Evolutionary conservation across 2,329 filamentous ascomycete genomes (phyloP).

Genomic region (Alternaria incomplexa): DNA sequence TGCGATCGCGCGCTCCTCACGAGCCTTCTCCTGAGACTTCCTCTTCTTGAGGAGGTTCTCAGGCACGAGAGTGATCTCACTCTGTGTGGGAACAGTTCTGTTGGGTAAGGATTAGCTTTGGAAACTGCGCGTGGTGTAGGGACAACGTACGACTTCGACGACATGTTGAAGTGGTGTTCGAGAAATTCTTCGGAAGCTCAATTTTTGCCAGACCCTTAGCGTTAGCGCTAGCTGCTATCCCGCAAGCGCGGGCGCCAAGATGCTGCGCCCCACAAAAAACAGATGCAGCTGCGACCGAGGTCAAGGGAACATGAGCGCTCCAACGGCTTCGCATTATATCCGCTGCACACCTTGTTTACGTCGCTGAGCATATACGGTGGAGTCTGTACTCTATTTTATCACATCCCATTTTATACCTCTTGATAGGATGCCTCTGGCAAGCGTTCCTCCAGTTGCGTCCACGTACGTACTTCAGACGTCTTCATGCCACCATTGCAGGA

Average conservation of each 20-base stretch:
- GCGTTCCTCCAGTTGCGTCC: neutral
- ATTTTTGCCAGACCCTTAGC: slow-evolving; percentile 20
- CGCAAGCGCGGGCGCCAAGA: slow-evolving; percentile 1
- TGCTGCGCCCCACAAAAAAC: neutral
- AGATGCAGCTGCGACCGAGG: neutral
- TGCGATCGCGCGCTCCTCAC: slow-evolving; percentile 82
- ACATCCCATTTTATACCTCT: neutral
- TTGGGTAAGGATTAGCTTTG: slow-evolving; percentile 28
- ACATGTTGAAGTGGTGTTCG: slow-evolving; percentile 55
- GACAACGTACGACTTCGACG: slow-evolving; percentile 65
- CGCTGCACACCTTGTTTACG: neutral
- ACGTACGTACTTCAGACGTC: too few species aligned
- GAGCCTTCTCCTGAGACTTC: slow-evolving; percentile 99
- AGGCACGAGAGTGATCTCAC: slow-evolving; percentile 88
- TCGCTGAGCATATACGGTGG: neutral
- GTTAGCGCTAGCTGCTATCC: slow-evolving; percentile 4
- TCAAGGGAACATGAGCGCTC: neutral
- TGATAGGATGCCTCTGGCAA: neutral
- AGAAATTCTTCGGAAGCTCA: slow-evolving; percentile 42
- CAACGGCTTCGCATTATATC: neutral
- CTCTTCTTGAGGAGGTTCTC: slow-evolving; percentile 99
- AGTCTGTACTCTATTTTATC: neutral
- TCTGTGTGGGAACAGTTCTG: slow-evolving; percentile 90
- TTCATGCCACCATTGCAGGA: too few species aligned
- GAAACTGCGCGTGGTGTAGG: slow-evolving; percentile 57